Conservation (phyloP, 257 asterid species). For the Jasminum sambac region DNA sequence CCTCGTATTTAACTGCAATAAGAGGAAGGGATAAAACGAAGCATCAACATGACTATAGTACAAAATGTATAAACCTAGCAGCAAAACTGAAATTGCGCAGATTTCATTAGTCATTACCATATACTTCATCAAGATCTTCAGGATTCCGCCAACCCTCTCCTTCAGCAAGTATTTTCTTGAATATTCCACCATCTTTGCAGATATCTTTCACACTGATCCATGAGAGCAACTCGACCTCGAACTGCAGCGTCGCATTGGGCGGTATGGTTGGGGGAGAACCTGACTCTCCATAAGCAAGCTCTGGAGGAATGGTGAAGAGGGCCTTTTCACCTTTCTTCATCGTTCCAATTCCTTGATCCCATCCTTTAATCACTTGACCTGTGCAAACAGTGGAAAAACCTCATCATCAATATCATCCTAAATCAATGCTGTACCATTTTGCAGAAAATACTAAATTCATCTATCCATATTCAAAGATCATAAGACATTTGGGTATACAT, state of each 20-base stretch:
- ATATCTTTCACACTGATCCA: conserved; percentile 56
- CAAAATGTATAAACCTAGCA: neutral
- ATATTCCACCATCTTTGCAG: conserved; percentile 59
- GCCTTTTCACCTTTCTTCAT: conserved; percentile 68
- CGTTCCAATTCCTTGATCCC: conserved; percentile 62
- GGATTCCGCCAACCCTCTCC: conserved; percentile 69
- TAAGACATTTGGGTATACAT: neutral
- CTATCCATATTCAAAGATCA: neutral
- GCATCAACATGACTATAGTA: neutral
- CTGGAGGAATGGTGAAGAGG: conserved; percentile 52
- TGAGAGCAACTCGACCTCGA: conserved; percentile 55
- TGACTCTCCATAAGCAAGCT: conserved; percentile 57
- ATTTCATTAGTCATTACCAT: conserved; percentile 34
- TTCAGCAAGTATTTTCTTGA: conserved; percentile 46
- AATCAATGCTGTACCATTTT: neutral
- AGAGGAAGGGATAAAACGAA: conserved; percentile 8
- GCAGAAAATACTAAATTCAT: neutral
- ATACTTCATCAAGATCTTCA: conserved; percentile 56
- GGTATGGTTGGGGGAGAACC: conserved; percentile 65
- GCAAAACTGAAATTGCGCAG: neutral
- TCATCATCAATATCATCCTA: too few relatives aligned
- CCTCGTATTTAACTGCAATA: conserved; percentile 49
- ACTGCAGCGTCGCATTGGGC: conserved; percentile 52
- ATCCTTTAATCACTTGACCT: conserved; percentile 65
- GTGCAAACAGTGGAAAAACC: conserved; percentile 17